Percentiles rank a stretch among this genome's conserved stretches.
Evolutionary conservation across 2,329 filamentous ascomycete genomes (phyloP).

Genomic region (Chaetomiaceae sp.): DNA sequence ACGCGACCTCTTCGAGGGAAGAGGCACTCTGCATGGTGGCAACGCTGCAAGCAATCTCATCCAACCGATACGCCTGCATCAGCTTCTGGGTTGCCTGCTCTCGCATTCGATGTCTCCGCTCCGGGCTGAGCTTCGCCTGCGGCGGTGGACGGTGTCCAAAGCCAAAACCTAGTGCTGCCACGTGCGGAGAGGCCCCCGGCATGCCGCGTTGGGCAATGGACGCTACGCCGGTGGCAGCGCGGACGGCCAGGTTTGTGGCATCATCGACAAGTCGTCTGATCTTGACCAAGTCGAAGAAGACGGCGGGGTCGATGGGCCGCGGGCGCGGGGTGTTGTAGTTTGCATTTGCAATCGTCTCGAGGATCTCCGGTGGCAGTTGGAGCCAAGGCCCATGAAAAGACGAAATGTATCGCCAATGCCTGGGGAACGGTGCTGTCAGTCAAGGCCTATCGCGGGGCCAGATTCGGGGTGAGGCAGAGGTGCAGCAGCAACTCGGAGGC

Average conservation of each 20-base stretch:
- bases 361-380: slow-evolving; percentile 69
- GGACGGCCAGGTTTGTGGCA: slow-evolving; percentile 69
- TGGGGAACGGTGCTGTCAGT: slow-evolving; percentile 30
- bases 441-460: neutral
- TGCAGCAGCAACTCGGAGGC: no score
- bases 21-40: slow-evolving; percentile 78
- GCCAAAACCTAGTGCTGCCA: slow-evolving; percentile 44
- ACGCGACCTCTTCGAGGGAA: slow-evolving; percentile 69
- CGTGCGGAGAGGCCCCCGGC: slow-evolving; percentile 37
- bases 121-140: slow-evolving; percentile 60
- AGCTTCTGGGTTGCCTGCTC: slow-evolving; percentile 76
- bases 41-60: slow-evolving; percentile 78
- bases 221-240: slow-evolving; percentile 67
- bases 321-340: slow-evolving; percentile 74
- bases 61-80: slow-evolving; percentile 68
- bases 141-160: slow-evolving; percentile 47
- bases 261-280: slow-evolving; percentile 75
- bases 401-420: slow-evolving; percentile 81
- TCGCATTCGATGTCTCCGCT: slow-evolving; percentile 71
- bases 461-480: neutral
- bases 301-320: slow-evolving; percentile 68
- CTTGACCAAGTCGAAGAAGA: slow-evolving; percentile 80
- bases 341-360: slow-evolving; percentile 70
- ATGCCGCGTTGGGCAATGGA: slow-evolving; percentile 56
- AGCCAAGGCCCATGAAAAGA: slow-evolving; percentile 81